Conservation (phyloP, 2,329 filamentous ascomycete genomes). For the Xylaria polymorpha region DNA sequence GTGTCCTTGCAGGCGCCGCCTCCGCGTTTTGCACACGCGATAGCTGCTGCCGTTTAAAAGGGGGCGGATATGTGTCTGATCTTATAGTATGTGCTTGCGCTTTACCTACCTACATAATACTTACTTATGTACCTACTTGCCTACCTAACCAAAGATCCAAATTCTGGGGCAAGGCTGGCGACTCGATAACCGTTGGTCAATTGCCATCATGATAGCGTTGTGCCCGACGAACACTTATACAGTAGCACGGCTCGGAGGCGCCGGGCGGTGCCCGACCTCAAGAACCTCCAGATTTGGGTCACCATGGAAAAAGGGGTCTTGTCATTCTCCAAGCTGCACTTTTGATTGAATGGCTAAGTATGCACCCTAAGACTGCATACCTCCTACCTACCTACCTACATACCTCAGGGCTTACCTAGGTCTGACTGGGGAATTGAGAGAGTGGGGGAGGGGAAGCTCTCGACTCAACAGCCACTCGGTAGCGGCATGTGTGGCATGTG, state of each 20-base stretch:
- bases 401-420: not conserved
- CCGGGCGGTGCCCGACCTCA: constrained; percentile 33
- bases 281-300: constrained; percentile 24
- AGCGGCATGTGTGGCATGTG: not conserved
- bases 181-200: constrained; percentile 28
- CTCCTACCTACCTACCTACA: not conserved
- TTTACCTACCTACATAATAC: no score
- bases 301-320: constrained; percentile 22
- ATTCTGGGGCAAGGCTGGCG: constrained; percentile 6
- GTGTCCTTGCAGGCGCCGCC: constrained; percentile 29
- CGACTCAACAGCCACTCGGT: not conserved
- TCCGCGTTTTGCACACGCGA: constrained; percentile 23
- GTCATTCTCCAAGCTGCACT: constrained; percentile 15
- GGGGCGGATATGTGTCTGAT: constrained; percentile 13
- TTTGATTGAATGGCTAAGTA: constrained; percentile 15
- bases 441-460: not conserved
- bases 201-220: constrained; percentile 14
- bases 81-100: constrained; percentile 9
- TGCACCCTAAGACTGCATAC: constrained; percentile 6
- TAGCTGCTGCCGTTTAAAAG: constrained; percentile 28
- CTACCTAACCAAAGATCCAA: constrained; percentile 4
- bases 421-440: not conserved
- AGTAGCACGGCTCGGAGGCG: constrained; percentile 19
- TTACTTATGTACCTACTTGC: constrained; percentile 7
- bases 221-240: constrained; percentile 27